phyloP scores from a whole-genome alignment of 768 basidiomycete genomes.

The Naganishia randhawae region DNA sequence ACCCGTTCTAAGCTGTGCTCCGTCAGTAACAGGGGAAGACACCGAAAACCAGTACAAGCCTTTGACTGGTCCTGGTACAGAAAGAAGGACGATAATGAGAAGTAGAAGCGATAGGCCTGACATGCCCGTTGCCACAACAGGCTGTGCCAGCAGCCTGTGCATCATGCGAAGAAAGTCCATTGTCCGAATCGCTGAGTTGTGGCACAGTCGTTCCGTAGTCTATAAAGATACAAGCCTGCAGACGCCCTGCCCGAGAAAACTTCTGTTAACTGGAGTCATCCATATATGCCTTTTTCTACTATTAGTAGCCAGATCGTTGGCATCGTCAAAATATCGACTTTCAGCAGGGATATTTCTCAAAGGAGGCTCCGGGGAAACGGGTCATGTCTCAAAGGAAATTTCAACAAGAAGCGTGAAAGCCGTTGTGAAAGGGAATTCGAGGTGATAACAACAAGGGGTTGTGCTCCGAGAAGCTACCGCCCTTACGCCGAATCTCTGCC shows the following conservation, averaged over 20 bases:
- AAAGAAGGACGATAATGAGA: conserved; percentile 44
- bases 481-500: too few species aligned
- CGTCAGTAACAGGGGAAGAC: conserved; percentile 27
- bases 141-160: conserved; percentile 30
- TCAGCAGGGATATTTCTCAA: background rate
- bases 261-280: background rate
- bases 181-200: background rate
- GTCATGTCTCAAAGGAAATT: background rate
- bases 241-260: background rate
- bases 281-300: background rate
- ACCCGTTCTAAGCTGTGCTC: conserved; percentile 36
- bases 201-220: background rate
- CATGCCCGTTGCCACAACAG: conserved; percentile 39
- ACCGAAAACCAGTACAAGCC: conserved; percentile 48
- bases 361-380: background rate
- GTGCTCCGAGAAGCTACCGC: too few species aligned
- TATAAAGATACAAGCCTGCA: background rate
- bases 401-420: background rate
- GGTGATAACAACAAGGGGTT: too few species aligned
- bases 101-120: conserved; percentile 44
- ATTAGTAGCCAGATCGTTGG: background rate
- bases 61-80: conserved; percentile 49
- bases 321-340: background rate
- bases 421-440: background rate
- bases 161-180: background rate